phyloP scores from a whole-genome alignment of 2,329 filamentous ascomycete genomes.

The Beauveria bassiana region DNA sequence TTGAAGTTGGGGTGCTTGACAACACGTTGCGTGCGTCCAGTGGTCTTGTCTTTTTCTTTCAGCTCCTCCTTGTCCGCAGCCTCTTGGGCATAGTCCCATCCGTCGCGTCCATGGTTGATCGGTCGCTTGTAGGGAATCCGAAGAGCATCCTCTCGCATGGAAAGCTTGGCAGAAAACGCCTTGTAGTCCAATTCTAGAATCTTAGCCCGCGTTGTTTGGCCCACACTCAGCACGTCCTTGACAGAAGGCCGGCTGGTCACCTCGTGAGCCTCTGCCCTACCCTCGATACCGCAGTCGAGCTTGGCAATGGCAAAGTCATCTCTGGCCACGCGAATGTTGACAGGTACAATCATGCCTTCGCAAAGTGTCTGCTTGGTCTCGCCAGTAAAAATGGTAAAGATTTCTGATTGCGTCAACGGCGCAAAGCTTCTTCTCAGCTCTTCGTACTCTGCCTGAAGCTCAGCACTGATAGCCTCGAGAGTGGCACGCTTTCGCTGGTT shows the following conservation, averaged over 20 bases:
- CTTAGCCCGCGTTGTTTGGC: constrained; percentile 84
- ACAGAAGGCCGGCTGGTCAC: constrained; percentile 67
- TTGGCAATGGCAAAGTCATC: constrained; percentile 90
- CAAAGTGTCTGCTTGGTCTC: constrained; percentile 78
- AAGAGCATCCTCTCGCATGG: constrained; percentile 73
- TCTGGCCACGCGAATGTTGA: constrained; percentile 80
- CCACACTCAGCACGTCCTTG: constrained; percentile 64
- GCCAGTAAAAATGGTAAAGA: constrained; percentile 95
- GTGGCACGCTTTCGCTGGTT: constrained; percentile 93
- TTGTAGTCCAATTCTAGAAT: constrained; percentile 82
- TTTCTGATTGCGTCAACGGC: constrained; percentile 61
- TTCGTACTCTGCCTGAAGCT: constrained; percentile 88
- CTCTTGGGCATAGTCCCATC: constrained; percentile 85
- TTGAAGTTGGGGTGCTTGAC: constrained; percentile 97
- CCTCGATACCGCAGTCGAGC: constrained; percentile 91
- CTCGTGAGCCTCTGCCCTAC: constrained; percentile 74
- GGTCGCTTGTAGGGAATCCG: constrained; percentile 63
- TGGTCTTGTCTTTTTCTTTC: constrained; percentile 76
- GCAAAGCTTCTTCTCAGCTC: constrained; percentile 80
- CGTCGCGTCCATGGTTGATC: constrained; percentile 64
- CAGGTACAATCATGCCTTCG: constrained; percentile 87
- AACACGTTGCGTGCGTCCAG: constrained; percentile 81
- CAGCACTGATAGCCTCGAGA: constrained; percentile 89
- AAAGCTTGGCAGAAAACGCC: constrained; percentile 74
- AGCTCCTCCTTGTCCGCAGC: constrained; percentile 73